Evolutionary conservation across 495 filamentous ascomycete genomes (phyloP), one percentile per base, ranked within the genome.

Genomic region (Ramalina intermedia): DNA sequence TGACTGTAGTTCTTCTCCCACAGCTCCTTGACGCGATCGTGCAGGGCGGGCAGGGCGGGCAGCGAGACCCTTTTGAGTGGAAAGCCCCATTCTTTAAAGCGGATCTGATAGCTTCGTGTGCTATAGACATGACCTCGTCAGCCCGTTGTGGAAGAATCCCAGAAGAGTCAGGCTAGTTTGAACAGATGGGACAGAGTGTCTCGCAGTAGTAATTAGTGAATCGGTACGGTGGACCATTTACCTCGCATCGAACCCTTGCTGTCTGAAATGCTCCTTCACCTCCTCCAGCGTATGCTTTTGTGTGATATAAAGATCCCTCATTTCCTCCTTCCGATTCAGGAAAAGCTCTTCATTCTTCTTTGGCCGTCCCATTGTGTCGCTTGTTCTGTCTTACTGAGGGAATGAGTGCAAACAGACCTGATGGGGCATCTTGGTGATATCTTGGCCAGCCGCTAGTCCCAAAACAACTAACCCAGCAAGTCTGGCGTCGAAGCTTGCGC

Each of bases 71-170:
- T 76, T 60, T 83, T 85, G 50, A 69, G 75, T 3, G 85, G 85
- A 51, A 89, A 91, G 0, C 74, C 71, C 85, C 85, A 91, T 61
- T 76, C 69, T 56, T 77, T 81, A 64, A 86, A 85, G 50, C 84
- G 80, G 11, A 69, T 73, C 58, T 87, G 82, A 54, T 78, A 85
- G 23, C 80, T 76, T 36, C 82, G 80, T 62, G 84, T 85, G 59
- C 81, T 87, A 59, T 39, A 16, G 24, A 18, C 5, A 17, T 9
- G 14, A 11, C 21, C 14, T n/a, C 2, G 14, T 41, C 39, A 41
- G 39, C 14, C 6, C 4, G 14, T 41, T 6, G 39, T 8, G 1
- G 16, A 17, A 13, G 16, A 23, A 2, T n/a, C 18, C 6, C 2
- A 2, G 20, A 9, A 1, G 21, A 13, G 17, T 16, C 29, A 11